Evolutionary conservation across 1,284 basidiomycete genomes (phyloP).

Genomic region (Kalmanozyma brasiliensis): DNA sequence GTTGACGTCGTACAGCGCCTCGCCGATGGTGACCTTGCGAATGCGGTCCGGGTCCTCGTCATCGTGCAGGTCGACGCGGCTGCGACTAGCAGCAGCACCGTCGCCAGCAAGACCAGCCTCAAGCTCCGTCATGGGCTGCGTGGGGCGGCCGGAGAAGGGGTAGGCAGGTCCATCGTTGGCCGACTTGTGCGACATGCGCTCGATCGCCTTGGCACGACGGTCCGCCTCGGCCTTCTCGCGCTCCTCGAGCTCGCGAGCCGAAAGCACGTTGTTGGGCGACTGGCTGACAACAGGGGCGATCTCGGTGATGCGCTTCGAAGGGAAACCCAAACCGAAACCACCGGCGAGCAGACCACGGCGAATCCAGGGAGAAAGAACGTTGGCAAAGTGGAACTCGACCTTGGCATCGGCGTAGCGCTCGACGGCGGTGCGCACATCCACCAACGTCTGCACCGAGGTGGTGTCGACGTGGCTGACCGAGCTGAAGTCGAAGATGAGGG

Average conservation of each 20-base stretch:
- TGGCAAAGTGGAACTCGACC: slow-evolving; percentile 88
- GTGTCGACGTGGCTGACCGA: slow-evolving; percentile 76
- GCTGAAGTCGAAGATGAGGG: slow-evolving; percentile 91
- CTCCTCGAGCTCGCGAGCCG: slow-evolving; percentile 27
- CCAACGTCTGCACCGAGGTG: slow-evolving; percentile 88
- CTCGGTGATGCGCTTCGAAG: slow-evolving; percentile 46
- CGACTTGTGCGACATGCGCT: slow-evolving; percentile 41
- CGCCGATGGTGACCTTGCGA: slow-evolving; percentile 40
- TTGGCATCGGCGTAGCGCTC: slow-evolving; percentile 85
- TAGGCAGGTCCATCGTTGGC: slow-evolving; percentile 42
- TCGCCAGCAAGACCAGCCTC: slow-evolving; percentile 70
- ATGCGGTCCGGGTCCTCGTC: slow-evolving; percentile 67
- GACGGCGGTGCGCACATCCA: slow-evolving; percentile 86
- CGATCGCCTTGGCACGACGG: slow-evolving; percentile 35
- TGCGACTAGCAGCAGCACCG: slow-evolving; percentile 54
- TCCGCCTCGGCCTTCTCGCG: slow-evolving; percentile 40
- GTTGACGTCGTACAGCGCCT: slow-evolving; percentile 28
- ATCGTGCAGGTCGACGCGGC: slow-evolving; percentile 69
- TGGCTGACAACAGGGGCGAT: slow-evolving; percentile 75
- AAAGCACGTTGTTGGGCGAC: slow-evolving; percentile 63
- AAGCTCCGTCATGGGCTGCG: slow-evolving; percentile 47
- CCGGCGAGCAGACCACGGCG: slow-evolving; percentile 69
- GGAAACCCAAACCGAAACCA: slow-evolving; percentile 45
- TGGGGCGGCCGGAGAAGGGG: slow-evolving; percentile 31
- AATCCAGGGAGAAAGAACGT: slow-evolving; percentile 92